Evolutionary conservation across 2,329 filamentous ascomycete genomes (phyloP), one percentile per base, ranked within the genome.

Genomic region (Fusarium algeriense): DNA sequence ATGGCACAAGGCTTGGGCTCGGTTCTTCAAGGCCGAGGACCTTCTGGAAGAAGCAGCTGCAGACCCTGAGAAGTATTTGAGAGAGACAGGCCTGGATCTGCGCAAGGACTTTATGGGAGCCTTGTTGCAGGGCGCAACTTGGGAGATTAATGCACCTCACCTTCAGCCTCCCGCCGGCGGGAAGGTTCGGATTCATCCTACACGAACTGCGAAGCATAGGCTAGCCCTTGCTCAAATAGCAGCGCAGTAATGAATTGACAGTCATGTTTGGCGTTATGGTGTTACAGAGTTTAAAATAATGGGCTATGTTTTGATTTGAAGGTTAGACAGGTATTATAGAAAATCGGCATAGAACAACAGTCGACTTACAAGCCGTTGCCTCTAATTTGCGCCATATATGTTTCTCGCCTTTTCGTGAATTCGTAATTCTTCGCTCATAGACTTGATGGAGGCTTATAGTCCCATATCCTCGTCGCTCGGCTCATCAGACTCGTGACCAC

Each of bases 401-500:
- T 28, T 46, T 59, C 37, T 14, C 35, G 40, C n/a, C 28, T 53
- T 26, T 46, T 60, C 30, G 44, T 59, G 45, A 69, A 44, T 12
- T 35, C 32, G 41, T 43, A 28, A 56, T 46, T 34, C 26, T 43
- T 41, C 7, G 46, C 50, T 46, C 28, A 30, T 48, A 28, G 34
- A 19, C 38, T 38, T 14, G n/a, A n/a, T 23, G 28, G 20, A 49
- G 20, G 23, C n/a, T 80, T 73, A 81, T 38, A 82, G 71, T n/a
- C 80, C 83, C 86, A 88, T 87, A 37, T 87, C 85, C 56, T 87
- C 85, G 67, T 87, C 85, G 50, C 83, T 86, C 56, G 83, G 83
- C 53, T 92, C 89, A 71, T 91, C 90, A 38, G 88, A 89, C 67
- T 89, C 89, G 20, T 85, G 87, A 34, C 86, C 88, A 23, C 86